Conservation (phyloP, 148 eudicot genomes). For the Camellia sinensis region DNA sequence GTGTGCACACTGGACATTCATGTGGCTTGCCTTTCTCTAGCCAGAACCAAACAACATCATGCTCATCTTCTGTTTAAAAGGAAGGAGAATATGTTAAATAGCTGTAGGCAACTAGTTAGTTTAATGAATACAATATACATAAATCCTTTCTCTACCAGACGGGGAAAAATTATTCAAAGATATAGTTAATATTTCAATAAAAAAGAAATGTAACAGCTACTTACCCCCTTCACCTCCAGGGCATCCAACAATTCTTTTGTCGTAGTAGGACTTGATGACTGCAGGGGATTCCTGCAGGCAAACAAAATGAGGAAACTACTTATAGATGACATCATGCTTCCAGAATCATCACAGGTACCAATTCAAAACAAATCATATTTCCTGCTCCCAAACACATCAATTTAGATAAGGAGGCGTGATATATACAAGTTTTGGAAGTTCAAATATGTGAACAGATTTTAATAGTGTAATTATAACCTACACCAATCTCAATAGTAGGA, state of each 20-base stretch:
- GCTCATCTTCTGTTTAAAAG: constrained; percentile 74
- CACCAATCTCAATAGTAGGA: no score
- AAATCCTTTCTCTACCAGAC: neutral
- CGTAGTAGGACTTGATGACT: constrained; percentile 60
- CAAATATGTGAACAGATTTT: no score
- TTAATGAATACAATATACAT: neutral
- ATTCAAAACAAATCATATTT: neutral
- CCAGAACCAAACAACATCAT: constrained; percentile 97
- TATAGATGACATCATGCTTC: constrained; percentile 6
- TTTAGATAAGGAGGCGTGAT: no score
- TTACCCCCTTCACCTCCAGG: constrained; percentile 91
- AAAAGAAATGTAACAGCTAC: constrained; percentile 11
- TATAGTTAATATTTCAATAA: neutral
- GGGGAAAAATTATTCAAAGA: constrained; percentile 10
- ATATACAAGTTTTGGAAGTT: no score
- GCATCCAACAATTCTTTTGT: constrained; percentile 85
- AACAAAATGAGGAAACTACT: constrained; percentile 7
- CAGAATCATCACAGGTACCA: constrained; percentile 5
- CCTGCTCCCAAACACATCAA: neutral
- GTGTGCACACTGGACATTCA: constrained; percentile 93
- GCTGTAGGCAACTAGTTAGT: neutral
- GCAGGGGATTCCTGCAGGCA: constrained; percentile 72
- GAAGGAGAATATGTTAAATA: neutral
- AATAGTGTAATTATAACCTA: no score
- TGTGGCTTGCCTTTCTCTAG: constrained; percentile 78